Percentiles rank a stretch among this genome's conserved stretches.
These are phyloP conservation scores for Tetrapyrgos nigripes DNA, from an alignment of 1,284 basidiomycete species.

Conservation along the genomic window DNA sequence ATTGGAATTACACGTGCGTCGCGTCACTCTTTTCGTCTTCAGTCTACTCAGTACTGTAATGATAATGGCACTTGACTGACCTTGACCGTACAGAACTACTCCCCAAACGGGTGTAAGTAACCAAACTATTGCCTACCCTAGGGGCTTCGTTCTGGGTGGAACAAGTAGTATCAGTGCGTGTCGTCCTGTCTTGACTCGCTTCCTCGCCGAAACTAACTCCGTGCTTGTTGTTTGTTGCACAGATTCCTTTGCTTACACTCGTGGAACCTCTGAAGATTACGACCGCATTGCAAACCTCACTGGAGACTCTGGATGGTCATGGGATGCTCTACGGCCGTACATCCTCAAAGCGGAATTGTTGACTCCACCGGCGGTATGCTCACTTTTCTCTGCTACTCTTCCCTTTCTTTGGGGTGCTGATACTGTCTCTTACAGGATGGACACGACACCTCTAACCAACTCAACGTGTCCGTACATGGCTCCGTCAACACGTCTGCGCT, in stretches of 20 bases:
- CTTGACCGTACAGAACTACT: conserved; percentile 24
- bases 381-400: not conserved
- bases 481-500: conserved; percentile 30
- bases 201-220: not conserved
- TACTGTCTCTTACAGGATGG: conserved; percentile 30
- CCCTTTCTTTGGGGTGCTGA: conserved; percentile 20
- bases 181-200: not conserved
- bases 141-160: conserved; percentile 29
- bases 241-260: conserved; percentile 45
- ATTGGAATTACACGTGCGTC: conserved; percentile 11
- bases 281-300: conserved; percentile 40
- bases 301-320: conserved; percentile 44
- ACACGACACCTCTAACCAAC: conserved; percentile 36
- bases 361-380: conserved; percentile 20
- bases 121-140: conserved; percentile 20
- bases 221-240: not conserved
- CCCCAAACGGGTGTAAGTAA: conserved; percentile 23
- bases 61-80: conserved; percentile 16
- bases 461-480: conserved; percentile 37
- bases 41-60: not conserved
- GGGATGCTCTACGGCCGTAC: conserved; percentile 40
- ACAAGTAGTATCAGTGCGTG: conserved; percentile 29
- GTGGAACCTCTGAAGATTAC: conserved; percentile 44
- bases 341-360: conserved; percentile 26
- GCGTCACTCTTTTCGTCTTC: conserved; percentile 3